phyloP scores from a whole-genome alignment of 2,329 filamentous ascomycete genomes.

The Pseudopyricularia javanii region DNA sequence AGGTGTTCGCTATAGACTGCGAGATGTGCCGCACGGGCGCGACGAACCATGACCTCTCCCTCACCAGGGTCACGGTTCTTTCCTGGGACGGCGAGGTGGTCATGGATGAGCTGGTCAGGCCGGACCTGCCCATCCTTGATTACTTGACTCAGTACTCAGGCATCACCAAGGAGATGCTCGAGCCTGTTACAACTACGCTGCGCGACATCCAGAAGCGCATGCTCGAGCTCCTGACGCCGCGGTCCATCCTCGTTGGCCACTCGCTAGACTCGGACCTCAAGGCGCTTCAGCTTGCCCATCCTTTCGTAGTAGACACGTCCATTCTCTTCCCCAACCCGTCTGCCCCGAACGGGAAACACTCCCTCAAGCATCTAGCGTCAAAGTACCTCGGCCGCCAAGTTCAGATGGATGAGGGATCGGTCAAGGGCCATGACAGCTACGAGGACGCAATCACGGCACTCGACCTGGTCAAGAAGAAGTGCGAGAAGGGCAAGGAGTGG shows the following conservation, averaged over 20 bases:
- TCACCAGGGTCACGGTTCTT: conserved; percentile 81
- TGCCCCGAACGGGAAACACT: conserved; percentile 79
- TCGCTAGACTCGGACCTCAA: conserved; percentile 74
- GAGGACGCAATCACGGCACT: conserved; percentile 88
- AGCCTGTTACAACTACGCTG: conserved; percentile 71
- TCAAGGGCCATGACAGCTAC: conserved; percentile 72
- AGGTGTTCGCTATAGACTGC: conserved; percentile 77
- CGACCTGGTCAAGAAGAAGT: conserved; percentile 89
- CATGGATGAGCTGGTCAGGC: conserved; percentile 86
- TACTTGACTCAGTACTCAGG: conserved; percentile 89
- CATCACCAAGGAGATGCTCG: conserved; percentile 78
- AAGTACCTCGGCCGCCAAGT: conserved; percentile 82
- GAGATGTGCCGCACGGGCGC: conserved; percentile 92
- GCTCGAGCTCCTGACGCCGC: conserved; percentile 57
- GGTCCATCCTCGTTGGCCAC: conserved; percentile 66
- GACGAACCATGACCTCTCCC: conserved; percentile 53
- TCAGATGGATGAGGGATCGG: conserved; percentile 59
- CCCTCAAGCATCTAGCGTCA: conserved; percentile 77
- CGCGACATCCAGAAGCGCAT: conserved; percentile 71
- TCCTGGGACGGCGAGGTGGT: conserved; percentile 74
- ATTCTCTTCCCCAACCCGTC: conserved; percentile 83
- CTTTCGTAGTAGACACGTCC: conserved; percentile 86
- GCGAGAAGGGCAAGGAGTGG: conserved; percentile 82
- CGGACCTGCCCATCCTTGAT: conserved; percentile 74
- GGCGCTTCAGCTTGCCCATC: conserved; percentile 76